These are phyloP conservation scores for Scutellaria barbata DNA, from an alignment of 257 asterid genomes.

Conservation along the genomic window DNA sequence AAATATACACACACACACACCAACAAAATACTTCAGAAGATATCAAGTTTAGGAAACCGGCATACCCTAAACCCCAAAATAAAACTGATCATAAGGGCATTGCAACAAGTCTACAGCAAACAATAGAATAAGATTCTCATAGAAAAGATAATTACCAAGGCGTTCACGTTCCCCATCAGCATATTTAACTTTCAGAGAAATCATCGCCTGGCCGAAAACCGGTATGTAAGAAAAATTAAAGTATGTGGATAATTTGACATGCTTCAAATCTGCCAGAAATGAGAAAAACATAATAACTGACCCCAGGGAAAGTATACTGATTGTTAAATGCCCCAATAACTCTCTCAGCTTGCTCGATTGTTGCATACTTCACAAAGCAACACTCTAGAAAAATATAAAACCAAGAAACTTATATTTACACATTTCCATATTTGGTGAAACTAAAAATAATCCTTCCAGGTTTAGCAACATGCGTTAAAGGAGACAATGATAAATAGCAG, in stretches of 20 bases:
- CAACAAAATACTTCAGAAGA: not conserved
- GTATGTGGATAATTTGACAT: slow-evolving; percentile 16
- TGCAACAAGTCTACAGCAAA: slow-evolving; percentile 18
- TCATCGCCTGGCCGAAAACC: slow-evolving; percentile 51
- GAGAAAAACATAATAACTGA: slow-evolving; percentile 45
- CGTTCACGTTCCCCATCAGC: slow-evolving; percentile 86
- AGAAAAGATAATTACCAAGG: slow-evolving; percentile 56
- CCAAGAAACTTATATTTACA: slow-evolving; percentile 6
- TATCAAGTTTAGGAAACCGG: slow-evolving; percentile 23
- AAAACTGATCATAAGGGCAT: slow-evolving; percentile 2
- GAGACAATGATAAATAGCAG: slow-evolving; percentile 15
- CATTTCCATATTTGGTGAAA: not conserved
- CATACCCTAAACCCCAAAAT: slow-evolving; percentile 20
- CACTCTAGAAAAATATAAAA: slow-evolving; percentile 53
- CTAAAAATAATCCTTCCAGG: slow-evolving; percentile 28
- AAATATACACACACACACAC: not conserved
- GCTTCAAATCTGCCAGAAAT: slow-evolving; percentile 9
- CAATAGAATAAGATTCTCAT: not conserved
- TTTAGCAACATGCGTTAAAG: not conserved
- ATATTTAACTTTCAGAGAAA: slow-evolving; percentile 69
- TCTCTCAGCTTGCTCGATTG: slow-evolving; percentile 71
- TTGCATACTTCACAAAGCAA: slow-evolving; percentile 88
- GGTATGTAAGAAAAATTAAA: slow-evolving; percentile 26
- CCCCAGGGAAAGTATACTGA: slow-evolving; percentile 79
- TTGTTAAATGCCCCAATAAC: slow-evolving; percentile 68